Conservation (phyloP, 306 rosid genomes). For the Macrotyloma uniflorum region DNA sequence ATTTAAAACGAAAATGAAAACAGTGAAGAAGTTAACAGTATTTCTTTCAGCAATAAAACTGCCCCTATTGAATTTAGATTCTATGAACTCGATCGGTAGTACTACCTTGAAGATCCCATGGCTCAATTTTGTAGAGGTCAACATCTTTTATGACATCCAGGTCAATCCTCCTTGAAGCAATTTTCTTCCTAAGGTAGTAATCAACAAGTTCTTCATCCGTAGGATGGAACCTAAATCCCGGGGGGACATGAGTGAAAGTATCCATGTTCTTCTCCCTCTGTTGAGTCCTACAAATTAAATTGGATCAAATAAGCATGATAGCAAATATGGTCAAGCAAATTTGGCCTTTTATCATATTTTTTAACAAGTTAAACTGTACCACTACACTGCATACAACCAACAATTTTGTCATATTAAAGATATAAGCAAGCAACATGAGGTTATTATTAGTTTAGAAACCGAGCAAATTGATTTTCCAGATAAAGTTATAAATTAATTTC, state of each 20-base stretch:
- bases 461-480: neutral
- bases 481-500: neutral
- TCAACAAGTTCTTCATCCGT: slow-evolving; percentile 98
- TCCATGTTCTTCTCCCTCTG: slow-evolving; percentile 52
- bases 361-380: neutral
- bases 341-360: neutral
- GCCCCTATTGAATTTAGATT: neutral
- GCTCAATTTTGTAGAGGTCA: slow-evolving; percentile 93
- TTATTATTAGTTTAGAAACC: neutral
- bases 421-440: neutral
- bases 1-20: neutral
- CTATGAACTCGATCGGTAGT: neutral
- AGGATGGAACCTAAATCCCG: slow-evolving; percentile 96
- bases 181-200: slow-evolving; percentile 86
- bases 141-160: slow-evolving; percentile 91
- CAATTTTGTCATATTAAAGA: neutral
- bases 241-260: slow-evolving; percentile 77
- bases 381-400: neutral
- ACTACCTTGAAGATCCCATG: slow-evolving; percentile 96
- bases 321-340: neutral
- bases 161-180: slow-evolving; percentile 74
- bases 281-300: slow-evolving; percentile 46
- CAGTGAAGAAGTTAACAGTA: neutral
- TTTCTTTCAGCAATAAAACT: neutral
- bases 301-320: slow-evolving; percentile 6